Evolutionary conservation across 768 basidiomycete genomes (phyloP).

Genomic region (Agaricus blazei): DNA sequence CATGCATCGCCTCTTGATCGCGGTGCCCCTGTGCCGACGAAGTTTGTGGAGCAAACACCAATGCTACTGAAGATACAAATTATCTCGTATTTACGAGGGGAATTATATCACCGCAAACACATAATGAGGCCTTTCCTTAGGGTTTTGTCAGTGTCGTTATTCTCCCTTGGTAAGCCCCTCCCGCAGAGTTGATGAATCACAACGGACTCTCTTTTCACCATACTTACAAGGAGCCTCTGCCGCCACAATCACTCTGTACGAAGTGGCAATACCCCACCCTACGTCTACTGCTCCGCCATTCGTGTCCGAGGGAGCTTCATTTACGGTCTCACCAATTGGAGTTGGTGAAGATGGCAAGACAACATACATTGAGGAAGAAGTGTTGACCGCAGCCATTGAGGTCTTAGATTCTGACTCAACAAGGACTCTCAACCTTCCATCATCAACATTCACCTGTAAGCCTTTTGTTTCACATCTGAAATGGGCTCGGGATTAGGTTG

Average conservation of each 20-base stretch:
- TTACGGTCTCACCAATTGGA: neutral
- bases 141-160: neutral
- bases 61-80: neutral
- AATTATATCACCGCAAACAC: neutral
- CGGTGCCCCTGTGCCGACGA: too few species aligned
- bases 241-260: neutral
- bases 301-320: neutral
- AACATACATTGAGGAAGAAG: neutral
- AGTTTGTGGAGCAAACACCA: too few species aligned
- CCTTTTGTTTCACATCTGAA: neutral
- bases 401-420: neutral
- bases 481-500: neutral
- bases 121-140: neutral
- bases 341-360: neutral
- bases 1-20: too few species aligned
- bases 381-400: neutral
- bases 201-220: neutral
- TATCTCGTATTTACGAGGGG: neutral
- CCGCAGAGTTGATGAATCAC: neutral
- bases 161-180: neutral
- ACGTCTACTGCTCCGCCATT: neutral
- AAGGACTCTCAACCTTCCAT: neutral
- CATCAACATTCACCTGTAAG: neutral
- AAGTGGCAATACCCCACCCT: neutral
- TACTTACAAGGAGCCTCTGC: neutral